Evolutionary conservation across 208 protist species (phyloP).

Genomic region (Novymonas esmeraldas): DNA sequence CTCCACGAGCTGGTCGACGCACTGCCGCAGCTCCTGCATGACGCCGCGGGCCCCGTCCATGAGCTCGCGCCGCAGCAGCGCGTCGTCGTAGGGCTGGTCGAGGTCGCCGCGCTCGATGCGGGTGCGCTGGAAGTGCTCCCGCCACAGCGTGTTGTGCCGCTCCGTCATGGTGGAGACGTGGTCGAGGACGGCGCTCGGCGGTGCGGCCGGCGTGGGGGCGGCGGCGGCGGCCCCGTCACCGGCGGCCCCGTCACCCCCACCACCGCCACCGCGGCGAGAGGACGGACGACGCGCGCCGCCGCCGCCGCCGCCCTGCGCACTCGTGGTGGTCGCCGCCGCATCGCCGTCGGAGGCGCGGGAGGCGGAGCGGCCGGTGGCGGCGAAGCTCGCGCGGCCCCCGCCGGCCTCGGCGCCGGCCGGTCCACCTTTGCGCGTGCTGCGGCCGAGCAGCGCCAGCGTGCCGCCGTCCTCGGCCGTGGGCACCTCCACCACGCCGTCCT

Average conservation of each 20-base stretch:
- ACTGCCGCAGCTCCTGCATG: conserved; percentile 84
- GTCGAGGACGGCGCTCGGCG: conserved; percentile 60
- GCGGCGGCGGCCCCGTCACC: conserved; percentile 30
- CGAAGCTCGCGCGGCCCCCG: no score
- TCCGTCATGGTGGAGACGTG: conserved; percentile 53
- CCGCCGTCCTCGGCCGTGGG: conserved; percentile 90
- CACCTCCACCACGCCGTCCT: conserved; percentile 69
- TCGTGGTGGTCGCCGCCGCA: not conserved
- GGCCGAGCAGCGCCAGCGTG: conserved; percentile 65
- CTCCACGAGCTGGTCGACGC: conserved; percentile 93
- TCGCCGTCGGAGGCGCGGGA: not conserved
- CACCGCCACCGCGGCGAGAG: conserved; percentile 19
- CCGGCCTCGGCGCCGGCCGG: not conserved
- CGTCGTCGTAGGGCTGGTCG: conserved; percentile 78
- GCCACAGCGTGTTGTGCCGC: conserved; percentile 77
- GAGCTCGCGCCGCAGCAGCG: conserved; percentile 75
- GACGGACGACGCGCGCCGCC: conserved; percentile 14
- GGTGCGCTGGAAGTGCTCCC: conserved; percentile 53
- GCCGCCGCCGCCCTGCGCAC: not conserved
- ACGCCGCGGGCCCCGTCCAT: conserved; percentile 89
- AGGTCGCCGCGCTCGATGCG: conserved; percentile 72
- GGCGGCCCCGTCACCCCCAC: not conserved
- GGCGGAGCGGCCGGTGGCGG: not conserved
- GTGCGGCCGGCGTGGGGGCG: conserved; percentile 33
- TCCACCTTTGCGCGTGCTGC: conserved; percentile 2